phyloP scores from a whole-genome alignment of 2,329 filamentous ascomycete species.

The Berkeleyomyces basicola region DNA sequence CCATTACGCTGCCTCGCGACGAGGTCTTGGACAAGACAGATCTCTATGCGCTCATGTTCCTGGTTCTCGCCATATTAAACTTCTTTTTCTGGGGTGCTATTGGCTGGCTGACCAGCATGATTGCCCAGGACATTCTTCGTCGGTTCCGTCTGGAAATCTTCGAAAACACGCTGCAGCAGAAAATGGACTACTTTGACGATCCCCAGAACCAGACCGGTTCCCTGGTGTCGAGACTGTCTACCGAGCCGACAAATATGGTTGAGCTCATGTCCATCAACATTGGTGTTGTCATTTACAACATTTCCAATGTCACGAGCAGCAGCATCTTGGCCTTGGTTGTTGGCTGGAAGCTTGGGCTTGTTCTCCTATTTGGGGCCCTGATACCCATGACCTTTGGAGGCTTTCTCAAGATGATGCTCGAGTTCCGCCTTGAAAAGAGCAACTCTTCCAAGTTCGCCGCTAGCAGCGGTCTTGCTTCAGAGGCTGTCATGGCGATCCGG shows the following conservation, averaged over 20 bases:
- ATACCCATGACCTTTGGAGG: conserved; percentile 29
- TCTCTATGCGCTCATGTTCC: conserved; percentile 41
- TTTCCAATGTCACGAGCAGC: conserved; percentile 29
- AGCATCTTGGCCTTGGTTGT: conserved; percentile 28
- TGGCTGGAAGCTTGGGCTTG: conserved; percentile 35
- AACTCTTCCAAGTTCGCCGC: conserved; percentile 28
- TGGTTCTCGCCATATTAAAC: conserved; percentile 32
- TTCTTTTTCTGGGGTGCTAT: conserved; percentile 26
- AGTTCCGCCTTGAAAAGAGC: conserved; percentile 29
- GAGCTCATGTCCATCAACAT: conserved; percentile 35
- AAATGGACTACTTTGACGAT: conserved; percentile 32
- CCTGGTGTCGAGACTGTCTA: conserved; percentile 23
- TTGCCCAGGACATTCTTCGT: conserved; percentile 23
- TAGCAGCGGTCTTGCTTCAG: conserved; percentile 32
- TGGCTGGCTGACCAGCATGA: conserved; percentile 23
- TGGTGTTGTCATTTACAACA: conserved; percentile 29
- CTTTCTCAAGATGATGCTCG: conserved; percentile 32
- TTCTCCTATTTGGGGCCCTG: conserved; percentile 29
- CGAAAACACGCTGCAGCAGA: conserved; percentile 35
- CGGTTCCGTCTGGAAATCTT: conserved; percentile 28
- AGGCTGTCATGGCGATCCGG: conserved; percentile 32
- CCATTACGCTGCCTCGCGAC: conserved; percentile 19
- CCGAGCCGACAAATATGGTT: conserved; percentile 30
- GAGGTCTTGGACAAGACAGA: conserved; percentile 25
- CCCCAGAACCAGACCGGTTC: conserved; percentile 24